phyloP scores from a whole-genome alignment of 2,329 filamentous ascomycete genomes.

The Cercospora nicotianae region DNA sequence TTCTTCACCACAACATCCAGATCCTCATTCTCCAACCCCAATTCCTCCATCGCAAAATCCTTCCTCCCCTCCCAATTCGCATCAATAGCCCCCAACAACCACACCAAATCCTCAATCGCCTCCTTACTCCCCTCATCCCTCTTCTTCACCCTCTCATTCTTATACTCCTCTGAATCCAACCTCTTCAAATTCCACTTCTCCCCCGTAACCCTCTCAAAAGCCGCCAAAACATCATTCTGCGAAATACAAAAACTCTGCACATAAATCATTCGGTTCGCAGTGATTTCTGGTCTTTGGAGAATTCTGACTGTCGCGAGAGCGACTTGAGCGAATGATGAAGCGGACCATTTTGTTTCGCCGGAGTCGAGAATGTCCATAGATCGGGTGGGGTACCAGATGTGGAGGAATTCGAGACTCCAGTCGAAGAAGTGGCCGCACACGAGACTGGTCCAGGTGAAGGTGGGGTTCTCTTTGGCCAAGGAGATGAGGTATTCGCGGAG shows the following conservation, averaged over 20 bases:
- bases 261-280: slow-evolving; percentile 59
- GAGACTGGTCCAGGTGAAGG: slow-evolving; percentile 61
- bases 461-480: slow-evolving; percentile 37
- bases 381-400: slow-evolving; percentile 52
- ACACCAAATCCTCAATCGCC: slow-evolving; percentile 37
- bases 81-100: slow-evolving; percentile 35
- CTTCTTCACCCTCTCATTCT: slow-evolving; percentile 39
- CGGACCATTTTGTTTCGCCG: slow-evolving; percentile 54
- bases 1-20: slow-evolving; percentile 42
- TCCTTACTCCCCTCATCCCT: slow-evolving; percentile 40
- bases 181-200: slow-evolving; percentile 52
- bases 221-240: slow-evolving; percentile 58
- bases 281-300: slow-evolving; percentile 52
- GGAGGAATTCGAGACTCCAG: slow-evolving; percentile 57
- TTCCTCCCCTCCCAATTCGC: slow-evolving; percentile 39
- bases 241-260: slow-evolving; percentile 59
- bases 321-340: slow-evolving; percentile 54
- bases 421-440: slow-evolving; percentile 63
- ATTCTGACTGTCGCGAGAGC: slow-evolving; percentile 55
- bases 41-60: slow-evolving; percentile 43
- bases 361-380: slow-evolving; percentile 58
- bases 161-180: slow-evolving; percentile 38
- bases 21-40: slow-evolving; percentile 45
- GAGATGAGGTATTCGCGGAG: slow-evolving; percentile 55
- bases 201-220: slow-evolving; percentile 55